Evolutionary conservation across 2,329 filamentous ascomycete genomes (phyloP).

Genomic region (Paraphoma chrysanthemicola): DNA sequence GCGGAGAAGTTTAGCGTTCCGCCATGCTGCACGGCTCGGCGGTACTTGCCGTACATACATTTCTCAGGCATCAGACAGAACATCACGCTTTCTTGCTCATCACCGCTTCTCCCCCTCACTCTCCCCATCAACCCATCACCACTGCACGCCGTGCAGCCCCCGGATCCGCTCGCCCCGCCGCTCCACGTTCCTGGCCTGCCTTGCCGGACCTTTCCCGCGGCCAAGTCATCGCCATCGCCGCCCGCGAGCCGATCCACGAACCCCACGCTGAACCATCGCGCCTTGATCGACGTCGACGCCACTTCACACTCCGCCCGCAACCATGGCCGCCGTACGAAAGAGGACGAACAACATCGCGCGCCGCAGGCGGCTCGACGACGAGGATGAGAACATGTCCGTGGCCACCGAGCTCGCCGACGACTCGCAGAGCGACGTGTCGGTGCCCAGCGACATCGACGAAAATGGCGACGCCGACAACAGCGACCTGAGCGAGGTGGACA

Average conservation of each 20-base stretch:
- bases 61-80: conserved; percentile 42
- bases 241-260: conserved; percentile 28
- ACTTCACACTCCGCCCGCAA: conserved; percentile 20
- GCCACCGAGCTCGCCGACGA: conserved; percentile 64
- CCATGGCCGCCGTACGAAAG: conserved; percentile 48
- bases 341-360: conserved; percentile 44
- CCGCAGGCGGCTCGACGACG: conserved; percentile 49
- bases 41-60: conserved; percentile 40
- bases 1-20: conserved; percentile 1
- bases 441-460: conserved; percentile 63
- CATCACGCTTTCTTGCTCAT: conserved; percentile 29
- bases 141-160: conserved; percentile 30
- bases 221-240: conserved; percentile 26
- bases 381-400: conserved; percentile 49
- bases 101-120: conserved; percentile 24
- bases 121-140: conserved; percentile 33
- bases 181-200: conserved; percentile 15
- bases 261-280: conserved; percentile 27
- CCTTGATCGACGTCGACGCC: conserved; percentile 15
- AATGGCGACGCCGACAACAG: conserved; percentile 66
- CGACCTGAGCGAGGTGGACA: conserved; percentile 62
- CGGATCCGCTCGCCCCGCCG: conserved; percentile 20
- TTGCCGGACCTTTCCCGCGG: conserved; percentile 29
- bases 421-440: conserved; percentile 68
- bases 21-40: conserved; percentile 22